phyloP scores from a whole-genome alignment of 306 rosid species.

The Lathyrus aphaca region DNA sequence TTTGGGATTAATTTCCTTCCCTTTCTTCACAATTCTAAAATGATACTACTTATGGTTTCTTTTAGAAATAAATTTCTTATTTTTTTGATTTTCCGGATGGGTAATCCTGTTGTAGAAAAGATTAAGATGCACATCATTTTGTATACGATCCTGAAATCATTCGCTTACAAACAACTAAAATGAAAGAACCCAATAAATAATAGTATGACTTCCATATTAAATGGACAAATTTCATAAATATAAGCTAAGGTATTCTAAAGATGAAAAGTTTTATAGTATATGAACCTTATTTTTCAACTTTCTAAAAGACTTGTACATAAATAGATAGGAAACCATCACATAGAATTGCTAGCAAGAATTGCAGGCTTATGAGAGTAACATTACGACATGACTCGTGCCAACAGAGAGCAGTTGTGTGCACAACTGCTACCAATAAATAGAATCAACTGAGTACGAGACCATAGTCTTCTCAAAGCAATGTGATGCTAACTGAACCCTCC shows the following conservation, averaged over 20 bases:
- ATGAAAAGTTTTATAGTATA: slow-evolving; percentile 16
- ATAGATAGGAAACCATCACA: slow-evolving; percentile 5
- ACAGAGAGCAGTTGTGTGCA: background rate
- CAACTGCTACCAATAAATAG: slow-evolving; percentile 23
- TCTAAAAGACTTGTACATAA: slow-evolving; percentile 3
- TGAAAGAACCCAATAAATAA: background rate
- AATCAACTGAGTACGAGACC: slow-evolving; percentile 14
- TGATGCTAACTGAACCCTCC: slow-evolving; percentile 16
- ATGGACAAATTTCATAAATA: background rate
- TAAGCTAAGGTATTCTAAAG: background rate
- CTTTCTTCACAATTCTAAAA: no score
- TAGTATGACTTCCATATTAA: background rate
- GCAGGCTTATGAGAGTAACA: slow-evolving; percentile 12
- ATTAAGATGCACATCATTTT: background rate
- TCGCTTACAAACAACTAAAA: background rate
- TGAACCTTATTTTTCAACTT: slow-evolving; percentile 23
- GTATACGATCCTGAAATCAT: no score
- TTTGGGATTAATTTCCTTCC: no score
- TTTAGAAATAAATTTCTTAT: no score
- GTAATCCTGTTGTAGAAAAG: background rate
- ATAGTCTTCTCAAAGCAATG: slow-evolving; percentile 20
- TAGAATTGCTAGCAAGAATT: slow-evolving; percentile 14
- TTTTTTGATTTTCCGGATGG: no score
- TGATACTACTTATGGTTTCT: no score
- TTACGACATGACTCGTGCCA: slow-evolving; percentile 1